Evolutionary conservation across 2,329 filamentous ascomycete genomes (phyloP).

Genomic region (Ophiostoma sp.): DNA sequence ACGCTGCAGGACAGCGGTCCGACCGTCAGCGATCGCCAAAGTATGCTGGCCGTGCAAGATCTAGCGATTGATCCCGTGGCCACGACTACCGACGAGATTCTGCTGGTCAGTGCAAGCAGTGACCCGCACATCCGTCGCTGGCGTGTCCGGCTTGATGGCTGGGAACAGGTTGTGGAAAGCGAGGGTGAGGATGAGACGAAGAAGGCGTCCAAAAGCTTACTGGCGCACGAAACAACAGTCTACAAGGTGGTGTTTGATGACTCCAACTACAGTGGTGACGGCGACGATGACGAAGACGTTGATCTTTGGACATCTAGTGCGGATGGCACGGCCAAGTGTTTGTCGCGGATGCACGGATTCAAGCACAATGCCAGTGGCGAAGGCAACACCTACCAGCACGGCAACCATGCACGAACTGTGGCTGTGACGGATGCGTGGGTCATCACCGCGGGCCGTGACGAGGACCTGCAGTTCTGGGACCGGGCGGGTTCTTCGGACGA

Average conservation of each 20-base stretch:
- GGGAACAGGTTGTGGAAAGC: slow-evolving; percentile 50
- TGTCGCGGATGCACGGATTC: slow-evolving; percentile 63
- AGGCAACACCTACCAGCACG: slow-evolving; percentile 70
- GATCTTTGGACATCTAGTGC: slow-evolving; percentile 92
- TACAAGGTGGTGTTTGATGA: slow-evolving; percentile 65
- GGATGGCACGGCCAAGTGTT: slow-evolving; percentile 79
- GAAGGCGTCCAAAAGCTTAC: slow-evolving; percentile 38
- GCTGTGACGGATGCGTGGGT: slow-evolving; percentile 71
- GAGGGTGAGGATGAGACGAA: slow-evolving; percentile 1
- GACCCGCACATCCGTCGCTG: slow-evolving; percentile 75
- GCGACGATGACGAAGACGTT: slow-evolving; percentile 43
- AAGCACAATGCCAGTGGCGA: slow-evolving; percentile 37
- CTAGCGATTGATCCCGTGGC: slow-evolving; percentile 67
- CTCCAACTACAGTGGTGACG: slow-evolving; percentile 17
- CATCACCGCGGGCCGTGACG: slow-evolving; percentile 82
- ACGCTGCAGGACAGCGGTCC: slow-evolving; percentile 61
- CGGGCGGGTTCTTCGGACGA: slow-evolving; percentile 75
- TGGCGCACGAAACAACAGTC: slow-evolving; percentile 85
- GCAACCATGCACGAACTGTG: slow-evolving; percentile 84
- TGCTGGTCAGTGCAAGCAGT: slow-evolving; percentile 74
- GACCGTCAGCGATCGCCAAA: slow-evolving; percentile 36
- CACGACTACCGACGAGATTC: slow-evolving; percentile 44
- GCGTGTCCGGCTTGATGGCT: slow-evolving; percentile 51
- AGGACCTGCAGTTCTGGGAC: slow-evolving; percentile 90
- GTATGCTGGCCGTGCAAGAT: slow-evolving; percentile 73